These are phyloP conservation scores for Populus hybrid DNA, from an alignment of 441 rosid species.

Conservation along the genomic window DNA sequence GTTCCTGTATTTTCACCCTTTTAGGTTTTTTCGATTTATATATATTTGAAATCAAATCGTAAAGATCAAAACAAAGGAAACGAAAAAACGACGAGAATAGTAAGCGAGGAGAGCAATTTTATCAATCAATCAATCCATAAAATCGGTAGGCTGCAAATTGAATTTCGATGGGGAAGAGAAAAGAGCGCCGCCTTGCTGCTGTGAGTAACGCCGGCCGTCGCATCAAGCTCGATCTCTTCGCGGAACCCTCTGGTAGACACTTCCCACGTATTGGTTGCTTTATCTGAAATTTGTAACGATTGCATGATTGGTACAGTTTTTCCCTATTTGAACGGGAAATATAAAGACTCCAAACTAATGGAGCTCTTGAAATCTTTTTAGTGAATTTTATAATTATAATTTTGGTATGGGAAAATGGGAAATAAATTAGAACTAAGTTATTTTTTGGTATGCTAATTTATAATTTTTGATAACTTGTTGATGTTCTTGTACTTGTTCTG, in stretches of 20 bases:
- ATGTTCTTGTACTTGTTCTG: too few species aligned
- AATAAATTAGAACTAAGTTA: too few species aligned
- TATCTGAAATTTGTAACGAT: neutral
- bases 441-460: too few species aligned
- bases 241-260: conserved; percentile 93
- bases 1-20: too few species aligned
- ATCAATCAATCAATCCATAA: neutral
- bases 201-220: conserved; percentile 80
- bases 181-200: conserved; percentile 87
- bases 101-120: neutral
- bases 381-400: neutral
- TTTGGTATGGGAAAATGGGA: neutral
- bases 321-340: too few species aligned
- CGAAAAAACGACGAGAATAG: neutral
- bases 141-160: neutral
- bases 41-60: too few species aligned
- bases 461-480: too few species aligned
- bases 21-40: too few species aligned
- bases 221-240: conserved; percentile 90
- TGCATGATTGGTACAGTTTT: neutral
- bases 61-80: too few species aligned
- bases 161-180: conserved; percentile 77
- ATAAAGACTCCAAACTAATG: neutral
- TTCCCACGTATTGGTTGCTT: neutral
- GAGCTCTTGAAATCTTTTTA: neutral